Evolutionary conservation across 2,329 filamentous ascomycete genomes (phyloP).

Genomic region (Cucurbitaria berberidis): DNA sequence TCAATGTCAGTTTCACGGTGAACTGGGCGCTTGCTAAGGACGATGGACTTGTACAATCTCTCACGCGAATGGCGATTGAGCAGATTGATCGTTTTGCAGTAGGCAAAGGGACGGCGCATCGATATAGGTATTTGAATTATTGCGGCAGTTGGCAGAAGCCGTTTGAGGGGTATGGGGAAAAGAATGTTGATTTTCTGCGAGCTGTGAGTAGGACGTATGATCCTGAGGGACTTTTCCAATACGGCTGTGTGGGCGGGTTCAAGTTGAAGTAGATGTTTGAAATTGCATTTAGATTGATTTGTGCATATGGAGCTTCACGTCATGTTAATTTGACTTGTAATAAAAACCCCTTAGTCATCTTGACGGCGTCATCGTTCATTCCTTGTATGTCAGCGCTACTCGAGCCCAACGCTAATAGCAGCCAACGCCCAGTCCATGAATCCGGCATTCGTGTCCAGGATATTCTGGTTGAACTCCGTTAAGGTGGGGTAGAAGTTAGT

Average conservation of each 20-base stretch:
- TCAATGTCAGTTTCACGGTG: constrained; percentile 44
- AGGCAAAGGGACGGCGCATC: constrained; percentile 18
- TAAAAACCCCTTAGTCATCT: not conserved
- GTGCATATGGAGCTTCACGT: not conserved
- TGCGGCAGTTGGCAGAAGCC: constrained; percentile 48
- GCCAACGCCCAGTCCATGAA: constrained; percentile 51
- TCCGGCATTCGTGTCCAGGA: constrained; percentile 49
- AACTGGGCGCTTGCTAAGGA: constrained; percentile 38
- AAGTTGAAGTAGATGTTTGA: constrained; percentile 26
- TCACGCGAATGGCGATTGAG: constrained; percentile 35
- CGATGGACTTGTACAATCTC: constrained; percentile 36
- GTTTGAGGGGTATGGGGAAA: constrained; percentile 40
- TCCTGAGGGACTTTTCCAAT: constrained; percentile 45
- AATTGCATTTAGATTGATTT: not conserved
- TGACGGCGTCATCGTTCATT: not conserved
- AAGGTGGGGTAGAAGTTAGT: constrained; percentile 51
- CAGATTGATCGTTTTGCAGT: constrained; percentile 42
- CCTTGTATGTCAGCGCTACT: too few relatives aligned
- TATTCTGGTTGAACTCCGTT: constrained; percentile 50
- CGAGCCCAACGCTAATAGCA: constrained; percentile 41
- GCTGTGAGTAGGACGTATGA: constrained; percentile 45
- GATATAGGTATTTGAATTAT: constrained; percentile 45
- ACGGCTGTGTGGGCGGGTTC: constrained; percentile 44
- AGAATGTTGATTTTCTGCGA: constrained; percentile 33
- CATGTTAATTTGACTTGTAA: not conserved